Evolutionary conservation across 83 land plant genomes (phyloP).

Genomic region (Isoetes engelmannii): DNA sequence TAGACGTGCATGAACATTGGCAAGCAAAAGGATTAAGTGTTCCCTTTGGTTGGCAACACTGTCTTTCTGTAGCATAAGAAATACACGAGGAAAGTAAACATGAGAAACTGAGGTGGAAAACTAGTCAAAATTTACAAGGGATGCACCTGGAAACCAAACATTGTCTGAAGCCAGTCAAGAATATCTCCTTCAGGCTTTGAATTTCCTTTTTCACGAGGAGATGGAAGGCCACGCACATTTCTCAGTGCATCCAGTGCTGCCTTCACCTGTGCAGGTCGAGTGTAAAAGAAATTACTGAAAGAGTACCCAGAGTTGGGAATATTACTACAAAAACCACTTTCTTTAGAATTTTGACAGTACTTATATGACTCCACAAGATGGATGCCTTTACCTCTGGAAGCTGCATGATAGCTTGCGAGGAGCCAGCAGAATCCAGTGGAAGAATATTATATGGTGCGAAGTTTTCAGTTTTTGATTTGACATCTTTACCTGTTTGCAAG

Average conservation of each 20-base stretch:
- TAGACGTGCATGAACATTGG: conserved; percentile 55
- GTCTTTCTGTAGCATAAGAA: conserved; percentile 43
- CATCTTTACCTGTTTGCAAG: background rate
- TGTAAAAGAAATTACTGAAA: no score
- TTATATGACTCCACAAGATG: background rate
- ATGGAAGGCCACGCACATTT: conserved; percentile 43
- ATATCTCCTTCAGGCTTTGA: conserved; percentile 25
- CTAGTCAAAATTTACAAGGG: background rate
- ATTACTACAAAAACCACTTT: no score
- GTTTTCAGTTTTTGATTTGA: background rate
- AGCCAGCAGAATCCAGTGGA: conserved; percentile 45
- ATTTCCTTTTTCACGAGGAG: conserved; percentile 9
- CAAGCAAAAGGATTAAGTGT: conserved; percentile 73
- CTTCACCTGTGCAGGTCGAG: conserved; percentile 38
- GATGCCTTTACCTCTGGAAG: conserved; percentile 46
- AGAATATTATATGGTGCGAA: conserved; percentile 52
- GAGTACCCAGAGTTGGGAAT: no score
- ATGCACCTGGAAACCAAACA: conserved; percentile 71
- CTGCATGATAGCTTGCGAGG: conserved; percentile 55
- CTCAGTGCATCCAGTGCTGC: conserved; percentile 49
- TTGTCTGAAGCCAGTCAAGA: conserved; percentile 58
- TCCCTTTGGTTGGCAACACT: conserved; percentile 87
- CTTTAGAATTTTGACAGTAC: no score
- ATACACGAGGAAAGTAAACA: background rate
- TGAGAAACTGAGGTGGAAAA: background rate